Evolutionary conservation across 192 early-diverging fungal species (phyloP).

Genomic region (Geranomyces michiganensis): DNA sequence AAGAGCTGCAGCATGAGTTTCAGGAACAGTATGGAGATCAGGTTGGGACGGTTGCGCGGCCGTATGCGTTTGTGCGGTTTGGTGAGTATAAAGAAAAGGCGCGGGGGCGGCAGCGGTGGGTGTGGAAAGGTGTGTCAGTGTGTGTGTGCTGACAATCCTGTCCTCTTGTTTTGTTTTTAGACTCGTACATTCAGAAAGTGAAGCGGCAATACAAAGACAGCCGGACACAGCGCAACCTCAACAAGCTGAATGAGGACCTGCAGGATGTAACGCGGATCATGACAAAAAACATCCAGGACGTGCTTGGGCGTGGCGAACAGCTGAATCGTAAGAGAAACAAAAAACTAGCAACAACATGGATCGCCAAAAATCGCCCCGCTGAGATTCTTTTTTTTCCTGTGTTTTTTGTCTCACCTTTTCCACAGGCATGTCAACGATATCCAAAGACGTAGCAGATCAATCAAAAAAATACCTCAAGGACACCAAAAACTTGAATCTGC

Average conservation of each 20-base stretch:
- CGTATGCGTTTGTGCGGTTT: conserved; percentile 98
- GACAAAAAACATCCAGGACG: conserved; percentile 97
- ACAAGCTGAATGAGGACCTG: conserved; percentile 93
- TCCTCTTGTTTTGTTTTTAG: conserved; percentile 31
- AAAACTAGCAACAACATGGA: conserved; percentile 34
- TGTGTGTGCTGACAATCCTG: not conserved
- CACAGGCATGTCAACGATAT: conserved; percentile 66
- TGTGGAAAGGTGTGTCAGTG: no score
- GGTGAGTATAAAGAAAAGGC: conserved; percentile 59
- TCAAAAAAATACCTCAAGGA: conserved; percentile 87
- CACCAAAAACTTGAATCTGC: conserved; percentile 82
- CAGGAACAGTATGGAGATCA: conserved; percentile 90
- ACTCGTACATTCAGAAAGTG: conserved; percentile 98
- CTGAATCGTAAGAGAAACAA: conserved; percentile 67
- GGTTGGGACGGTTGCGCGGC: conserved; percentile 81
- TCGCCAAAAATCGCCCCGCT: conserved; percentile 28
- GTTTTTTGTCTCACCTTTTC: conserved; percentile 7
- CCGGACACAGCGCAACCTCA: conserved; percentile 86
- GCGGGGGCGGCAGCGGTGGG: not conserved
- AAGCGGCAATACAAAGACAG: conserved; percentile 96
- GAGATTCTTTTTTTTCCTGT: not conserved
- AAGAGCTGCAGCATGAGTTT: conserved; percentile 95
- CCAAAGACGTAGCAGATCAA: conserved; percentile 66
- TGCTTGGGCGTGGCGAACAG: conserved; percentile 86
- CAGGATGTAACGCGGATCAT: conserved; percentile 96